These are phyloP conservation scores for Usnea hakonensis DNA, from an alignment of 495 filamentous ascomycete species.

Conservation along the genomic window DNA sequence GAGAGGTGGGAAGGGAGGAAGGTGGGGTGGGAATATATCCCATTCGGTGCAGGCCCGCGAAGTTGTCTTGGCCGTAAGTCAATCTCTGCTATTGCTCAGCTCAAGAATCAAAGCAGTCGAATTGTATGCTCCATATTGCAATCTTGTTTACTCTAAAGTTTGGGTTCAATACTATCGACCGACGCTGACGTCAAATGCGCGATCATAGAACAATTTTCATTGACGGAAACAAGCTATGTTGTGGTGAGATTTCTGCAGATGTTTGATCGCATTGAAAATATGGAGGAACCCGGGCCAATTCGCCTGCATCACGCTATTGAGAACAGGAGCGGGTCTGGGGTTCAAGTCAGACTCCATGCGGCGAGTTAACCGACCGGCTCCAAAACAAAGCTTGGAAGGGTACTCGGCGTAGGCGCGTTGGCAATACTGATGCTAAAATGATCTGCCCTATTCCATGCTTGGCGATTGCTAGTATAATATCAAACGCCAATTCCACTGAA, in stretches of 20 bases:
- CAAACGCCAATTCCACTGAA: neutral
- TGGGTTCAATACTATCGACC: neutral
- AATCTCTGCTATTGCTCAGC: neutral
- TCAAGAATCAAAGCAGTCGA: neutral
- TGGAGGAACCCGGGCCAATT: slow-evolving; percentile 26
- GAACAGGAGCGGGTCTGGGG: slow-evolving; percentile 40
- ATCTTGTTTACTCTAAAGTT: slow-evolving; percentile 34
- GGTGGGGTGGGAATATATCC: slow-evolving; percentile 48
- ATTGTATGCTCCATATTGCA: slow-evolving; percentile 36
- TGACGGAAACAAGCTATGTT: slow-evolving; percentile 42
- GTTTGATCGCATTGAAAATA: slow-evolving; percentile 43
- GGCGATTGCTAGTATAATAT: neutral
- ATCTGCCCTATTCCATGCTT: neutral
- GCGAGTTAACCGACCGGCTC: neutral
- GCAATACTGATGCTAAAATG: neutral
- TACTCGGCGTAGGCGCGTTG: neutral
- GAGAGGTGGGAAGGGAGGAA: slow-evolving; percentile 46
- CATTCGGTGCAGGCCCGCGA: slow-evolving; percentile 51
- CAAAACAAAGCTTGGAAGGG: neutral
- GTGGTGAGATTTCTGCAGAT: slow-evolving; percentile 49
- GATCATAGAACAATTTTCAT: slow-evolving; percentile 39
- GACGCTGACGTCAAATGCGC: slow-evolving; percentile 2
- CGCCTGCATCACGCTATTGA: slow-evolving; percentile 40
- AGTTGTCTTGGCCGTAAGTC: slow-evolving; percentile 34
- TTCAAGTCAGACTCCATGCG: slow-evolving; percentile 33